A percentile compares a stretch with the other conserved stretches of the same genome.
Evolutionary conservation across 208 protist genomes (phyloP).

Genomic region (Crithidia bombi): DNA sequence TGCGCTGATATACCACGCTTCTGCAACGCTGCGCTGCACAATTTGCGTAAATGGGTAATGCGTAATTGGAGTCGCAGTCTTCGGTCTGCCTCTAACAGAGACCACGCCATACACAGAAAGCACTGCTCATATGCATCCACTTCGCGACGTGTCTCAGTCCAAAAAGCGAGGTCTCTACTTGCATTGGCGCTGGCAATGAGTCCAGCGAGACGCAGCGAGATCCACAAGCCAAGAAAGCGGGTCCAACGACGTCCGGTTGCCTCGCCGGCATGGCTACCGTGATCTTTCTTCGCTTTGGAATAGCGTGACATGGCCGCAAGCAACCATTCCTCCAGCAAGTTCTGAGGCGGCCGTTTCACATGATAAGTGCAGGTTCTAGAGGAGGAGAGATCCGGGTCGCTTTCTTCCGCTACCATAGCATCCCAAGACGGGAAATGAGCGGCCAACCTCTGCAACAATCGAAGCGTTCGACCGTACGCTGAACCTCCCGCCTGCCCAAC

Average conservation of each 20-base stretch:
- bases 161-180: not conserved
- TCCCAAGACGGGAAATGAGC: constrained; percentile 15
- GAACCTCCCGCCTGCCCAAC: not conserved
- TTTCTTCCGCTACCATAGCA: constrained; percentile 9
- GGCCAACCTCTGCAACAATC: not conserved
- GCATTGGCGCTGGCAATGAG: constrained; percentile 8
- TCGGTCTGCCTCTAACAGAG: constrained; percentile 1
- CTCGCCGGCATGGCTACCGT: not conserved
- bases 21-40: not conserved
- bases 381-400: not conserved
- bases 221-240: constrained; percentile 2
- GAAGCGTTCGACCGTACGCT: constrained; percentile 1
- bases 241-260: constrained; percentile 3
- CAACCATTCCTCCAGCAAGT: constrained; percentile 9
- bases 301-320: not conserved
- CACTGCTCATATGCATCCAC: constrained; percentile 13
- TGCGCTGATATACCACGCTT: not conserved
- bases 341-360: not conserved
- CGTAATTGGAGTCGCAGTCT: not conserved
- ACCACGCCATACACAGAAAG: constrained; percentile 20
- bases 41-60: not conserved
- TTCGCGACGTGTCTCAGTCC: not conserved
- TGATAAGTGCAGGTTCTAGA: not conserved
- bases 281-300: too few relatives aligned
- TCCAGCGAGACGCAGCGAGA: constrained; percentile 19